phyloP scores from a whole-genome alignment of 2,329 filamentous ascomycete species.

The Madurella fahalii region DNA sequence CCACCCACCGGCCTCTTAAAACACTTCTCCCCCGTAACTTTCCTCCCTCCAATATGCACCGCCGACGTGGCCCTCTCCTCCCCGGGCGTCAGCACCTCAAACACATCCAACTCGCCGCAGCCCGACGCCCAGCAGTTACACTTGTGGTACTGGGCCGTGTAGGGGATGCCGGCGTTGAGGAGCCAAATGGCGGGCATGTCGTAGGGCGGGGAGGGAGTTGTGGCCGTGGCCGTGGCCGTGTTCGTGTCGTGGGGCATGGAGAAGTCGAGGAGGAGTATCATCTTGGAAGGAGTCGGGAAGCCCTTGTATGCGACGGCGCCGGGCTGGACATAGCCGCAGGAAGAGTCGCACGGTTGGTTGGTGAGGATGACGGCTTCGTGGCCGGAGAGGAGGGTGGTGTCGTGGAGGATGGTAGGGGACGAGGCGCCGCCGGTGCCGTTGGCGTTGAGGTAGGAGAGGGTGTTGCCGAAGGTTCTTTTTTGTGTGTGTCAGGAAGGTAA shows the following conservation, averaged over 20 bases:
- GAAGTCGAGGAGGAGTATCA: slow-evolving; percentile 7
- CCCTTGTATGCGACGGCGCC: slow-evolving; percentile 41
- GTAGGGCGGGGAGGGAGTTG: too few species aligned
- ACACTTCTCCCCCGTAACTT: slow-evolving; percentile 65
- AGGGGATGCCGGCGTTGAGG: slow-evolving; percentile 69
- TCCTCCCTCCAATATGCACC: slow-evolving; percentile 49
- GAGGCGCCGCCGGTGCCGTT: too few species aligned
- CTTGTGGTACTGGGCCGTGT: slow-evolving; percentile 62
- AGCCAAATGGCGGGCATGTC: slow-evolving; percentile 76
- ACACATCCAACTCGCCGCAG: slow-evolving; percentile 73
- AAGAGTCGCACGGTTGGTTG: slow-evolving; percentile 38
- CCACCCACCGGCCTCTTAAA: slow-evolving; percentile 60
- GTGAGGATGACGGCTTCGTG: too few species aligned
- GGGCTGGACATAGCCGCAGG: slow-evolving; percentile 44
- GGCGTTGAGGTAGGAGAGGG: too few species aligned
- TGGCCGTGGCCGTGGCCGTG: too few species aligned
- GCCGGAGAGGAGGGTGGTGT: too few species aligned
- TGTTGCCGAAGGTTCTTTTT: too few species aligned
- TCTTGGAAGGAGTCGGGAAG: neutral
- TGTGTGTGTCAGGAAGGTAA: too few species aligned
- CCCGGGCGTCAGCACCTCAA: slow-evolving; percentile 64
- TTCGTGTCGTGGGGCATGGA: slow-evolving; percentile 64
- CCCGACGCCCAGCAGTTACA: slow-evolving; percentile 69
- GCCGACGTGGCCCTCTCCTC: slow-evolving; percentile 66
- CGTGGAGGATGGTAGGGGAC: too few species aligned